These are phyloP conservation scores for Ophiostoma sp. DNA, from an alignment of 2,329 filamentous ascomycete genomes.

Conservation along the genomic window DNA sequence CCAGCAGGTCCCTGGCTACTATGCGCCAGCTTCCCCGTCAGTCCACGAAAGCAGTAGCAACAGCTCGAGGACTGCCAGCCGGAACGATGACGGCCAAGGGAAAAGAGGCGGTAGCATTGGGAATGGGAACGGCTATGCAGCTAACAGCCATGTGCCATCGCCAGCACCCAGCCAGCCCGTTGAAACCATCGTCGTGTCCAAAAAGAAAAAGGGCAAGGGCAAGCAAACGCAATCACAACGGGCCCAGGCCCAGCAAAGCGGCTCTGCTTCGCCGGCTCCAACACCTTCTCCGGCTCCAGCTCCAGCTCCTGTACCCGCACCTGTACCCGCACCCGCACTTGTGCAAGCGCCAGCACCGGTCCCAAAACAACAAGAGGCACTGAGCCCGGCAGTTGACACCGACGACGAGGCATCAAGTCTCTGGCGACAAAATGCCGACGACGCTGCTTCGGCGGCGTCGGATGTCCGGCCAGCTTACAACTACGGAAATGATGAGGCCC, in stretches of 20 bases:
- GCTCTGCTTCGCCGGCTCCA: not conserved
- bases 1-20: constrained; percentile 35
- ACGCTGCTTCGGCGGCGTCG: no score
- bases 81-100: not conserved
- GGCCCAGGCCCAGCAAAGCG: constrained; percentile 12
- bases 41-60: constrained; percentile 12
- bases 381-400: not conserved
- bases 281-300: not conserved
- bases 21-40: constrained; percentile 13
- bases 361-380: not conserved
- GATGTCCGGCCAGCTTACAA: constrained; percentile 24
- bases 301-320: not conserved
- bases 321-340: not conserved
- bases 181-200: constrained; percentile 15
- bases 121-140: not conserved
- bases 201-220: constrained; percentile 27
- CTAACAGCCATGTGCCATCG: not conserved
- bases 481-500: constrained; percentile 27
- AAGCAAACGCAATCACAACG: constrained; percentile 21
- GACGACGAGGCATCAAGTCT: not conserved
- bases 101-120: not conserved
- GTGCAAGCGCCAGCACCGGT: not conserved
- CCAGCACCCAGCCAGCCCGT: not conserved
- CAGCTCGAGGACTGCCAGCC: constrained; percentile 4
- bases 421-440: not conserved